Base-by-base conservation (phyloP, 495 filamentous ascomycete genomes). In the Aspergillus asperescens region DNA sequence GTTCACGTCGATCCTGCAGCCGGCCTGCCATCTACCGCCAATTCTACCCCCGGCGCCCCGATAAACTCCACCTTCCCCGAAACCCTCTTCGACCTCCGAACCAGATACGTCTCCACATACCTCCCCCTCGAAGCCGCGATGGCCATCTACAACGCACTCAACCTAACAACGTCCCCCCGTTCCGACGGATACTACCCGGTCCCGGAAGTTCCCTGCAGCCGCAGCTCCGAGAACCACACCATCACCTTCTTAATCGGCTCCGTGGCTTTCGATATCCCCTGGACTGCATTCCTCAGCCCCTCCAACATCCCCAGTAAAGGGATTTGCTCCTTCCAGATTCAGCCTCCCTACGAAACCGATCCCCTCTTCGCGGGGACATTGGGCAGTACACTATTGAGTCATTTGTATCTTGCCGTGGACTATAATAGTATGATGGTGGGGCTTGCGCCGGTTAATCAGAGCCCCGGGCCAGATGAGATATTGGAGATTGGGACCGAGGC, bases 401-500 rank as follows among this genome's bases (percentile, higher is more conserved):
- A 48, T n/a, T 18, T 48, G 29, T 48, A 48, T 22, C 25, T 48
- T 7, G 45, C 45, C 45, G 45, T 48, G 28, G 45, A 48, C 45
- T 48, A 48, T 28, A 48, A 48, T 13, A 48, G 45, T 13, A 48
- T 48, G 45, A 48, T 48, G 45, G 15, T 34, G 13, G 45, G 45
- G 29, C 15, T 48, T 37, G 45, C 45, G 15, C n/a, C 25, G 5
- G 29, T 48, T 3, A 48, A 48, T 12, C 27, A 32, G 27, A 20
- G 18, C 18, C 29, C 45, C 5, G 28, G 28, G 4, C 10, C 16
- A 7, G 45, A 48, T 35, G 45, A 48, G 29, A 48, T 48, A 31
- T 8, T 35, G 15, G 45, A 48, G 20, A 48, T 48, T 23, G 45
- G 45, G 7, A 48, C 45, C 7, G 20, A 20, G 20, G 32, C 27